These are phyloP conservation scores for Ramaria rubella DNA, from an alignment of 768 basidiomycete genomes.

Conservation along the genomic window DNA sequence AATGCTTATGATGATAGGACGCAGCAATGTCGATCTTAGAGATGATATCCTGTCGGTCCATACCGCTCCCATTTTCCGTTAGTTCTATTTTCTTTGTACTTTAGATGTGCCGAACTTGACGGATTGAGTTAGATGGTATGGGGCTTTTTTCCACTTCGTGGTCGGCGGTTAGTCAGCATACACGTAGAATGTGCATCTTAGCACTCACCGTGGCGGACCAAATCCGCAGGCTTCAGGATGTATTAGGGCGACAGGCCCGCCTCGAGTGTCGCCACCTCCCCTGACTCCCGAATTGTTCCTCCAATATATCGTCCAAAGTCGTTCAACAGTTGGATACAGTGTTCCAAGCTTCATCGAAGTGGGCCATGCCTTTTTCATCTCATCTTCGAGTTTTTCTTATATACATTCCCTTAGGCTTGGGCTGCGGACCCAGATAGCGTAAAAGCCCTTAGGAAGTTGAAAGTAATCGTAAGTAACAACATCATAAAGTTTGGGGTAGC, in stretches of 20 bases:
- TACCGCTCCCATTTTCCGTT: slow-evolving; percentile 21
- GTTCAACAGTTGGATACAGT: slow-evolving; percentile 8
- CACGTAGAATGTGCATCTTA: too few species aligned
- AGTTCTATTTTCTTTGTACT: slow-evolving; percentile 6
- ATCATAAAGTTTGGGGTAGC: not conserved
- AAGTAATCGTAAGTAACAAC: slow-evolving; percentile 15
- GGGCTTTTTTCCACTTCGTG: slow-evolving; percentile 7
- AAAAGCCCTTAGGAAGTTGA: slow-evolving; percentile 9
- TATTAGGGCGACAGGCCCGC: slow-evolving; percentile 13
- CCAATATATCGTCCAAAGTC: slow-evolving; percentile 8
- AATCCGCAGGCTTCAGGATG: slow-evolving; percentile 11
- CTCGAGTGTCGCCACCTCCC: slow-evolving; percentile 17
- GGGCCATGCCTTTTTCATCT: not conserved
- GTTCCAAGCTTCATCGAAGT: slow-evolving; percentile 27
- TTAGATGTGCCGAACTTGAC: too few species aligned
- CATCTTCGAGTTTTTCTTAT: not conserved
- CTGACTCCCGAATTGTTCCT: slow-evolving; percentile 20
- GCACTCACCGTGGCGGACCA: slow-evolving; percentile 10
- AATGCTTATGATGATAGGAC: not conserved
- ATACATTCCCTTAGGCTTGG: slow-evolving; percentile 16
- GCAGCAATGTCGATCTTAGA: slow-evolving; percentile 15
- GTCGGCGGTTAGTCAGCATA: slow-evolving; percentile 9
- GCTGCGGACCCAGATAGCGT: slow-evolving; percentile 11
- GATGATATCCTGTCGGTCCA: slow-evolving; percentile 15
- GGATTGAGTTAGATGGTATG: slow-evolving; percentile 7